Percentiles rank a stretch among this genome's conserved stretches.
These are phyloP conservation scores for Neonectria neomacrospora DNA, from an alignment of 2,329 filamentous ascomycete genomes.

Conservation along the genomic window DNA sequence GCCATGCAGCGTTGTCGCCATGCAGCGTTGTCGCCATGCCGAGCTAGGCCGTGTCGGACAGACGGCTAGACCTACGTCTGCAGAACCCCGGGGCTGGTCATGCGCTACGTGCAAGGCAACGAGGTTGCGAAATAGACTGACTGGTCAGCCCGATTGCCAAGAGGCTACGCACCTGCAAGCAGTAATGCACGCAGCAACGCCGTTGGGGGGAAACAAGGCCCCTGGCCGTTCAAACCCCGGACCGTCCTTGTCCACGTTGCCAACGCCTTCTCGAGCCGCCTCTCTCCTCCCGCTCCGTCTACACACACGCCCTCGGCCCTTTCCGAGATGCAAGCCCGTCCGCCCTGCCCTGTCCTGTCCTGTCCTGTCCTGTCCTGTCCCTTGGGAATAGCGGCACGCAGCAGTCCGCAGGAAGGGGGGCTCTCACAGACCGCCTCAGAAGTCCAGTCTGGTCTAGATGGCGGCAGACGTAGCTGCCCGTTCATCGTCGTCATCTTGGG, in stretches of 20 bases:
- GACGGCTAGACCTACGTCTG: too few relatives aligned
- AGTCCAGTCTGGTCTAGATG: background rate
- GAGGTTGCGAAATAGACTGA: background rate
- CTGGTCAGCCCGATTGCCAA: too few relatives aligned
- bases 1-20: too few relatives aligned
- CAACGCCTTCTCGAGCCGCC: background rate
- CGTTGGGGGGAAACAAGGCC: background rate
- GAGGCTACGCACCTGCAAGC: too few relatives aligned
- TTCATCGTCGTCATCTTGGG: background rate
- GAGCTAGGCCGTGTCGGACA: too few relatives aligned
- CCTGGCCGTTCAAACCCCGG: background rate
- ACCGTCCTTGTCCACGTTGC: conserved; percentile 9
- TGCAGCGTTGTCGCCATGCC: too few relatives aligned
- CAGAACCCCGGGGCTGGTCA: background rate
- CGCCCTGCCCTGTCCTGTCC: too few relatives aligned
- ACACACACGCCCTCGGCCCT: conserved; percentile 25
- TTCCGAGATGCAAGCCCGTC: background rate
- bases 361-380: too few relatives aligned
- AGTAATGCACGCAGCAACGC: background rate
- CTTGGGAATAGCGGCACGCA: conserved; percentile 19
- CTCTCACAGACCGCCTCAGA: background rate
- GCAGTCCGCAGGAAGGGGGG: background rate
- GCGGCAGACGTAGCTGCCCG: background rate
- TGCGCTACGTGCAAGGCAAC: background rate
- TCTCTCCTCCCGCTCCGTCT: background rate